Evolutionary conservation across 805 yeast genomes (phyloP).

Genomic region (Brettanomyces sp.): DNA sequence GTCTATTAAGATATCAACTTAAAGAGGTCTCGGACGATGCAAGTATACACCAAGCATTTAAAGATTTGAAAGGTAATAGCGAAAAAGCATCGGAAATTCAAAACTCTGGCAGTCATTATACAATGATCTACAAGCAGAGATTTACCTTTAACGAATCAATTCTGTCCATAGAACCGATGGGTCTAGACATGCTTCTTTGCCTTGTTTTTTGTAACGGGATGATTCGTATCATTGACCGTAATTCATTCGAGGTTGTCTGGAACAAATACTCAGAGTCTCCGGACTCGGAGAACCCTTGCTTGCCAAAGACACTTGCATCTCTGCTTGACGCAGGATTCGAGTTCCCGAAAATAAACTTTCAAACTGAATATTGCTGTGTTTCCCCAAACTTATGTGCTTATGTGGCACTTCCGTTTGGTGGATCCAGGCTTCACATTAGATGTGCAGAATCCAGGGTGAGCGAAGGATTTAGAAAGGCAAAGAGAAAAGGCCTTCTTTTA

Average conservation of each 20-base stretch:
- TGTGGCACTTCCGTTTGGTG: slow-evolving; percentile 22
- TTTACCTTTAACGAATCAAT: slow-evolving; percentile 20
- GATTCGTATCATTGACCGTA: slow-evolving; percentile 36
- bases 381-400: slow-evolving; percentile 45
- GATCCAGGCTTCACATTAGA: slow-evolving; percentile 13
- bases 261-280: slow-evolving; percentile 9
- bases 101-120: not conserved
- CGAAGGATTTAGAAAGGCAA: slow-evolving; percentile 4
- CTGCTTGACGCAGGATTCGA: slow-evolving; percentile 47
- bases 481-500: slow-evolving; percentile 25
- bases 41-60: slow-evolving; percentile 17
- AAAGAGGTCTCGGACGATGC: slow-evolving; percentile 9
- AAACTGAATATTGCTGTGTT: slow-evolving; percentile 29
- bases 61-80: slow-evolving; percentile 10
- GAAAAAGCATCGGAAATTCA: not conserved
- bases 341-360: slow-evolving; percentile 28
- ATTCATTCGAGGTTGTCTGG: slow-evolving; percentile 16
- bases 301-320: slow-evolving; percentile 29
- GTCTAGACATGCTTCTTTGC: slow-evolving; percentile 31
- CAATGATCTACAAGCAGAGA: slow-evolving; percentile 14
- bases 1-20: slow-evolving; percentile 18
- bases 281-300: slow-evolving; percentile 6
- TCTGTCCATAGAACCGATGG: slow-evolving; percentile 22
- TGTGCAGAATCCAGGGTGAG: slow-evolving; percentile 15
- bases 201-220: slow-evolving; percentile 34